Percentiles rank a stretch among this genome's conserved stretches.
These are phyloP conservation scores for Huntiella savannae DNA, from an alignment of 2,329 filamentous ascomycete genomes.

Conservation along the genomic window DNA sequence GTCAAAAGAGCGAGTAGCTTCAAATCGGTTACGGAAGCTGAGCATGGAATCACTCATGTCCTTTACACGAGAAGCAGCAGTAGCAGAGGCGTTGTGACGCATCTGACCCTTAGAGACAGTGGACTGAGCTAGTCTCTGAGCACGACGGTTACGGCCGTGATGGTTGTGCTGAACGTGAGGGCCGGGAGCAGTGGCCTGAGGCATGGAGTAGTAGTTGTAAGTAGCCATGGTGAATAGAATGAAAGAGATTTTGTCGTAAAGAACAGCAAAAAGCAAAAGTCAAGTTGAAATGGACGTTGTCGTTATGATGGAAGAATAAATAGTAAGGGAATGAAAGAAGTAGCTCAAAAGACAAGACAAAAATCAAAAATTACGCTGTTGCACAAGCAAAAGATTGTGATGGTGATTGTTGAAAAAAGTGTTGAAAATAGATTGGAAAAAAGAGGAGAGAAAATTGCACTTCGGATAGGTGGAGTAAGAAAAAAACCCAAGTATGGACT, in stretches of 20 bases:
- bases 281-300: neutral
- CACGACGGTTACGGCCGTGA: slow-evolving; percentile 69
- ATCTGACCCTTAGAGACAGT: slow-evolving; percentile 62
- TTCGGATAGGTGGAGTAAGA: neutral
- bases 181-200: slow-evolving; percentile 23
- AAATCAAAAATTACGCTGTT: neutral
- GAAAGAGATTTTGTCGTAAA: slow-evolving; percentile 11
- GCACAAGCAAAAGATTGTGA: neutral
- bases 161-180: slow-evolving; percentile 52
- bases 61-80: slow-evolving; percentile 47
- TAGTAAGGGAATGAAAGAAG: neutral
- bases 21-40: slow-evolving; percentile 71
- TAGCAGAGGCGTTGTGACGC: slow-evolving; percentile 40
- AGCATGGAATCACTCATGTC: slow-evolving; percentile 51
- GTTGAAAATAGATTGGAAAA: too few relatives aligned
- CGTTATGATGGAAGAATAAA: neutral
- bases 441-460: neutral
- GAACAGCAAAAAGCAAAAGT: neutral
- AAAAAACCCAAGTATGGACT: too few relatives aligned
- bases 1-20: slow-evolving; percentile 83
- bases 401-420: neutral
- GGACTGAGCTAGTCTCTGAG: slow-evolving; percentile 46
- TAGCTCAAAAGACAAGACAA: neutral
- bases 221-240: slow-evolving; percentile 33
- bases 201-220: slow-evolving; percentile 42